Conservation (phyloP, 2,329 filamentous ascomycete species). For the Leptosphaerulina australis region DNA sequence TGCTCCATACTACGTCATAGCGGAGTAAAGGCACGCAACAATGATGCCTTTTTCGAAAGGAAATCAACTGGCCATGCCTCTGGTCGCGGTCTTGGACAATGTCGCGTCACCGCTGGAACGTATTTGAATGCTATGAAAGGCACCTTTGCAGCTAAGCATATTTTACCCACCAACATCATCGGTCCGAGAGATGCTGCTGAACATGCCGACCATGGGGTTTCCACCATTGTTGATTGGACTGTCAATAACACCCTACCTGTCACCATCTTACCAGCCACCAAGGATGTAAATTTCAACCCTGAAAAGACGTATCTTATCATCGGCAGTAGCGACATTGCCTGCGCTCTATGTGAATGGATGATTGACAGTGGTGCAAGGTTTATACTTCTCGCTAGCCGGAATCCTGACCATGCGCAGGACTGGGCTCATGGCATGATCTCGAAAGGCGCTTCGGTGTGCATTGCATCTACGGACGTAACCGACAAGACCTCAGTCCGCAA, state of each 20-base stretch:
- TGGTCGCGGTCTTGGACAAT: not conserved
- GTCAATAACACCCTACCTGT: conserved; percentile 1
- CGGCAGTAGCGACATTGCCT: conserved; percentile 27
- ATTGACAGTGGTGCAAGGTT: conserved; percentile 17
- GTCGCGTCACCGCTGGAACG: not conserved
- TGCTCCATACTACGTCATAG: not conserved
- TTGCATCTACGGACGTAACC: conserved; percentile 14
- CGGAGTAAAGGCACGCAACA: conserved; percentile 1
- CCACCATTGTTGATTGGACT: conserved; percentile 17
- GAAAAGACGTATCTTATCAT: conserved; percentile 26
- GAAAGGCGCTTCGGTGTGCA: conserved; percentile 7
- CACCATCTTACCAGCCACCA: conserved; percentile 2
- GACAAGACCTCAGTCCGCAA: conserved; percentile 4
- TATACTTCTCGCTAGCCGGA: conserved; percentile 48
- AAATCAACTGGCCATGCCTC: not conserved
- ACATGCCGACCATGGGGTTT: not conserved
- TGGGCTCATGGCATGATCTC: conserved; percentile 11
- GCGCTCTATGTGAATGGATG: conserved; percentile 26
- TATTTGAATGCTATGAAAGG: not conserved
- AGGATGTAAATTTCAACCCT: conserved; percentile 1
- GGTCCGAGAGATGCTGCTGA: not conserved
- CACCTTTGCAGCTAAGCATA: not conserved
- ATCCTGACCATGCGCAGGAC: conserved; percentile 36
- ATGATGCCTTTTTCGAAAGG: conserved; percentile 6
- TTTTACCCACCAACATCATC: not conserved